Evolutionary conservation across 2,329 filamentous ascomycete species (phyloP).

Genomic region (Triangularia setosa): DNA sequence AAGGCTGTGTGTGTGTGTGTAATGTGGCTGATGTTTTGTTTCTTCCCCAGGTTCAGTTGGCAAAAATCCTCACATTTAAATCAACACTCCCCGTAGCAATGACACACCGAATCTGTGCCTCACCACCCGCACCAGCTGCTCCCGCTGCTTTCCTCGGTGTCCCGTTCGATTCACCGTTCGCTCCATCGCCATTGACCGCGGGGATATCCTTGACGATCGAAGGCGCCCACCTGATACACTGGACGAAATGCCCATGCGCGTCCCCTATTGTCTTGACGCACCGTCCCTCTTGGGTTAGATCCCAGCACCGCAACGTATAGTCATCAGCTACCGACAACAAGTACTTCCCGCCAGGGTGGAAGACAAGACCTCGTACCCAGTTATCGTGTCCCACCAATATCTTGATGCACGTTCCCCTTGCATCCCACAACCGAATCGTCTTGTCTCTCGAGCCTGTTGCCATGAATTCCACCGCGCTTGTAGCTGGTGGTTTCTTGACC

Average conservation of each 20-base stretch:
- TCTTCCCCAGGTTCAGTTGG: constrained; percentile 38
- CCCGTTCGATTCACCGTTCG: constrained; percentile 35
- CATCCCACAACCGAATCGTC: constrained; percentile 85
- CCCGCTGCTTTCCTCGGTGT: constrained; percentile 45
- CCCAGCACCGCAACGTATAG: constrained; percentile 91
- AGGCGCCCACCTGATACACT: constrained; percentile 83
- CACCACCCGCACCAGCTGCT: constrained; percentile 38
- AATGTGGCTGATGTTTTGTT: not conserved
- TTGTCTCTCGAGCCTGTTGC: constrained; percentile 89
- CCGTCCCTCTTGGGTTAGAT: constrained; percentile 83
- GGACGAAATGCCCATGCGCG: constrained; percentile 80
- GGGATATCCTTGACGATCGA: constrained; percentile 60
- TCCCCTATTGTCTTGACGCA: constrained; percentile 79
- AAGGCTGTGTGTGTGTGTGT: not conserved
- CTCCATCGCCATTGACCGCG: constrained; percentile 39
- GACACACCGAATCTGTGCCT: constrained; percentile 72
- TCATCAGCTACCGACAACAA: constrained; percentile 83
- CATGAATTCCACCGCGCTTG: constrained; percentile 78
- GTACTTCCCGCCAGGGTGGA: constrained; percentile 90
- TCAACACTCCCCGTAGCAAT: constrained; percentile 87
- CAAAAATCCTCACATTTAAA: constrained; percentile 74
- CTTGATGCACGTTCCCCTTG: constrained; percentile 77
- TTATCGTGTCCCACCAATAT: constrained; percentile 87
- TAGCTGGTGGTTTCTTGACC: constrained; percentile 74
- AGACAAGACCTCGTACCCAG: constrained; percentile 82